These are phyloP conservation scores for Gelatoporia subvermispora DNA, from an alignment of 768 basidiomycete genomes.

Conservation along the genomic window DNA sequence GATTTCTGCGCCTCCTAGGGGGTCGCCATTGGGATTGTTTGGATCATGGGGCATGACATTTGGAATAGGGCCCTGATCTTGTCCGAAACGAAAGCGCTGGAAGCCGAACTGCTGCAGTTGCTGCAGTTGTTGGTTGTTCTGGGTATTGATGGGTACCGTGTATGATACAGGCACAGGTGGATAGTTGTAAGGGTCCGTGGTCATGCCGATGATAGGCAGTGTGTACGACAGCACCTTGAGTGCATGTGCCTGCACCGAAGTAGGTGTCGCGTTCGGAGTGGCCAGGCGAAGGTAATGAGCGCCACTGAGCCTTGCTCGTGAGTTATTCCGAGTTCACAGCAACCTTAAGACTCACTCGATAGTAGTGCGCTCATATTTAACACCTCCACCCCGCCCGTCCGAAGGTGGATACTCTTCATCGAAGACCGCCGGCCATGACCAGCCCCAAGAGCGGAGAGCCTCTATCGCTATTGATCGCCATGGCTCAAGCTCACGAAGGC, in stretches of 20 bases:
- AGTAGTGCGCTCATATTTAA: slow-evolving; percentile 28
- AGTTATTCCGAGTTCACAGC: not conserved
- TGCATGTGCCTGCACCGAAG: slow-evolving; percentile 58
- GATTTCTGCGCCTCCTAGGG: slow-evolving; percentile 29
- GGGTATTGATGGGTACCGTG: slow-evolving; percentile 26
- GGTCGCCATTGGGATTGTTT: slow-evolving; percentile 15
- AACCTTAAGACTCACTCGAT: slow-evolving; percentile 24
- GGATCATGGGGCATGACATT: slow-evolving; percentile 32
- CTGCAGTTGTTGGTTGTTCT: slow-evolving; percentile 40
- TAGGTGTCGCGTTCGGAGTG: slow-evolving; percentile 43
- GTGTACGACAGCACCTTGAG: slow-evolving; percentile 59
- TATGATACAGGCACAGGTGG: slow-evolving; percentile 19
- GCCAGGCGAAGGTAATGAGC: slow-evolving; percentile 46
- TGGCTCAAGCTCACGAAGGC: slow-evolving; percentile 4
- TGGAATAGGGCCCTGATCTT: slow-evolving; percentile 18
- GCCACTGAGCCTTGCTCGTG: not conserved
- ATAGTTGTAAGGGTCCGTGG: slow-evolving; percentile 2
- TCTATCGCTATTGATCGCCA: slow-evolving; percentile 18
- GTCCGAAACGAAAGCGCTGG: slow-evolving; percentile 41
- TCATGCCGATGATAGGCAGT: slow-evolving; percentile 41
- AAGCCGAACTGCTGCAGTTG: slow-evolving; percentile 56
- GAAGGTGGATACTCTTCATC: slow-evolving; percentile 31
- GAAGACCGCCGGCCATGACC: slow-evolving; percentile 39
- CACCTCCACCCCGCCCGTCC: slow-evolving; percentile 18
- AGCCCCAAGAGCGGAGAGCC: slow-evolving; percentile 31